Base-by-base conservation (phyloP, 2,329 filamentous ascomycete genomes). In the Colletotrichum camelliae region DNA sequence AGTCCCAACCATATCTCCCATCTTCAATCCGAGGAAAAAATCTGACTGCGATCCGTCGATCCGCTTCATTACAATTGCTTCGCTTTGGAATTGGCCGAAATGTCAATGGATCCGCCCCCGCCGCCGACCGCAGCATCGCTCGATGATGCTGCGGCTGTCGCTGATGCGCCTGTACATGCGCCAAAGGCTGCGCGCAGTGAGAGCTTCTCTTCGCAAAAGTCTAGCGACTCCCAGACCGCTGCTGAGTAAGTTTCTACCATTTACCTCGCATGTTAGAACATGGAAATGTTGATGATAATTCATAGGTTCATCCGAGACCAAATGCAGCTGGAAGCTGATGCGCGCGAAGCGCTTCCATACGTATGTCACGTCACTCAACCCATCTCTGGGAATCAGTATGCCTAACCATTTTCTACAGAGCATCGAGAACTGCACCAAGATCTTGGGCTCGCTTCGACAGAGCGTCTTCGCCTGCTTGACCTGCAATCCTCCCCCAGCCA, bases 341-440 rank as follows among this genome's bases (percentile, higher is more conserved):
- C 97, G 62, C 95, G 96, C 80, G 96, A 99, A 88, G 95, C 95
- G 77, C 90, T 99, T 8, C 97, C 97, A 79, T 99, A 98, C 83
- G 95, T 97, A 87, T 81, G 92, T 81, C n/a, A 39, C 37, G 10
- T 55, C 65, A n/a, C 39, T 15, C 15, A 21, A n/a, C 37, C n/a
- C 10, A 31, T 21, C 21, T 21, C 15, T n/a, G 33, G 12, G 12
- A 16, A 55, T 5, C 15, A 21, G 15, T 33, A 10, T 15, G 18
- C 9, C 75, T 77, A 31, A 77, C 68, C 18, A 18, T 18, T 27
- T 52, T 21, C 4, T 18, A 29, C 79, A 97, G 95, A 96, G 97
- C 85, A 98, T 98, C 83, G 95, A 98, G 80, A 93, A 93, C 62
- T 99, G 97, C 86, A 98, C 97, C 64, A 94, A 96, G 79, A 92